A percentile compares a stretch with the other conserved stretches of the same genome.
Evolutionary conservation across 208 protist genomes (phyloP).

Genomic region (Plasmodiophora brassicae): DNA sequence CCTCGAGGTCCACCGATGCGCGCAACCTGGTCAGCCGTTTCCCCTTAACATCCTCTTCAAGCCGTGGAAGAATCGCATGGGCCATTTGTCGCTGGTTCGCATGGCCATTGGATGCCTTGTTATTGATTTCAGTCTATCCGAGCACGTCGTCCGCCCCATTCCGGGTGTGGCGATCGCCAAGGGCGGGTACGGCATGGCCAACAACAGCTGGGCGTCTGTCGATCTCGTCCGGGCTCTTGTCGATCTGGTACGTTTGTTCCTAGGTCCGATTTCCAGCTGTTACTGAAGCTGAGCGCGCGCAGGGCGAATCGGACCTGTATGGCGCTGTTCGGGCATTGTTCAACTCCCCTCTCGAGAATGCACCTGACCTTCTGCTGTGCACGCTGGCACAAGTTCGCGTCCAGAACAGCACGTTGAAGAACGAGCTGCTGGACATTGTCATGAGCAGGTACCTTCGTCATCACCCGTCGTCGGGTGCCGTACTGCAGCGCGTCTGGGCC

Average conservation of each 20-base stretch:
- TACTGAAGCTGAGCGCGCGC: background rate
- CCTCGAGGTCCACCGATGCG: constrained; percentile 48
- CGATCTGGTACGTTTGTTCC: constrained; percentile 38
- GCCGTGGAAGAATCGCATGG: constrained; percentile 59
- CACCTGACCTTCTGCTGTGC: constrained; percentile 29
- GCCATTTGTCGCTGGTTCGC: constrained; percentile 64
- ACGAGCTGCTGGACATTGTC: constrained; percentile 44
- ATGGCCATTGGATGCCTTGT: constrained; percentile 37
- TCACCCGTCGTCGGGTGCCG: background rate
- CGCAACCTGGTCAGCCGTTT: constrained; percentile 36
- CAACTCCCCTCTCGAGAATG: background rate
- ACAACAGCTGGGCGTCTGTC: constrained; percentile 51
- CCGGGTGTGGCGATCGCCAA: constrained; percentile 44
- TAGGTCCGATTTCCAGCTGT: background rate
- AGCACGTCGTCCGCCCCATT: constrained; percentile 60
- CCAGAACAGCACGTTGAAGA: background rate
- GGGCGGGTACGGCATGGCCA: constrained; percentile 9
- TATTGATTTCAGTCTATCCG: constrained; percentile 61
- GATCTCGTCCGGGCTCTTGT: constrained; percentile 61
- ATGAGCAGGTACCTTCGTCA: constrained; percentile 24
- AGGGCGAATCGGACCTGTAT: constrained; percentile 15
- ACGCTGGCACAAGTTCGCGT: background rate
- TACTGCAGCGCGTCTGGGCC: constrained; percentile 59
- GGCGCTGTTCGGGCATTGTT: constrained; percentile 15
- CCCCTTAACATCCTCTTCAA: constrained; percentile 56